These are phyloP conservation scores for Hirsutella thompsonii DNA, from an alignment of 2,329 filamentous ascomycete species.

Conservation along the genomic window DNA sequence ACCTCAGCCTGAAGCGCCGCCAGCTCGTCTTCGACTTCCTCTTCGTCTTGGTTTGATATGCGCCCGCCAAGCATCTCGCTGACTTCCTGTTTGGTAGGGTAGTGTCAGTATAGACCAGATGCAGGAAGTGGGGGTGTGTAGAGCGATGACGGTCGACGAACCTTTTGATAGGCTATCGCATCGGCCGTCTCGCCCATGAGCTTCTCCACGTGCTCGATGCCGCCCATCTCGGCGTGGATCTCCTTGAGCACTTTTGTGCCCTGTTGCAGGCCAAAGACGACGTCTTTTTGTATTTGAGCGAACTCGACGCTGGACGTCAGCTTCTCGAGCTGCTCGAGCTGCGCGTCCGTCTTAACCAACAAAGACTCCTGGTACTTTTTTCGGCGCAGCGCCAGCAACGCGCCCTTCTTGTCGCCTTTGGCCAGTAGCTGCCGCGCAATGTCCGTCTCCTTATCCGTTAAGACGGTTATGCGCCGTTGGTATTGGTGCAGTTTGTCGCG, in stretches of 20 bases:
- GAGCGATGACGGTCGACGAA: slow-evolving; percentile 23
- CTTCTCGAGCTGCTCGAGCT: slow-evolving; percentile 87
- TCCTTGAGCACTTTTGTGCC: slow-evolving; percentile 80
- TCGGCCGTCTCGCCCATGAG: slow-evolving; percentile 88
- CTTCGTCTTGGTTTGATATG: slow-evolving; percentile 90
- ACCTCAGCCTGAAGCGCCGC: slow-evolving; percentile 54
- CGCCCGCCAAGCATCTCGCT: slow-evolving; percentile 79
- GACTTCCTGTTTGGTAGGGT: slow-evolving; percentile 52
- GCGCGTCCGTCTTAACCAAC: slow-evolving; percentile 76
- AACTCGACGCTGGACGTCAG: slow-evolving; percentile 87
- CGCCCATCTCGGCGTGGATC: slow-evolving; percentile 93
- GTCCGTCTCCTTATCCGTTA: slow-evolving; percentile 78
- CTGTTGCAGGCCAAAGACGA: slow-evolving; percentile 83
- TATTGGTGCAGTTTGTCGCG: slow-evolving; percentile 96
- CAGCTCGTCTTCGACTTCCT: slow-evolving; percentile 94
- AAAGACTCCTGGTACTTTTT: slow-evolving; percentile 97
- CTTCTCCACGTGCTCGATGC: slow-evolving; percentile 86
- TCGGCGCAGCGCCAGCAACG: slow-evolving; percentile 75
- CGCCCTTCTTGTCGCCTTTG: slow-evolving; percentile 65
- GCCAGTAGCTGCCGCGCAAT: slow-evolving; percentile 75
- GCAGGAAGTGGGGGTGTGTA: neutral
- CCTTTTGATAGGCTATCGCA: slow-evolving; percentile 81
- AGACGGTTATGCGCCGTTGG: slow-evolving; percentile 74
- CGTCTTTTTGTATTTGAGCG: slow-evolving; percentile 91
- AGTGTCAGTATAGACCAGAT: slow-evolving; percentile 4